A percentile compares a stretch with the other conserved stretches of the same genome.
Evolutionary conservation across 2,329 filamentous ascomycete species (phyloP).

Genomic region (Fusarium newnesense): DNA sequence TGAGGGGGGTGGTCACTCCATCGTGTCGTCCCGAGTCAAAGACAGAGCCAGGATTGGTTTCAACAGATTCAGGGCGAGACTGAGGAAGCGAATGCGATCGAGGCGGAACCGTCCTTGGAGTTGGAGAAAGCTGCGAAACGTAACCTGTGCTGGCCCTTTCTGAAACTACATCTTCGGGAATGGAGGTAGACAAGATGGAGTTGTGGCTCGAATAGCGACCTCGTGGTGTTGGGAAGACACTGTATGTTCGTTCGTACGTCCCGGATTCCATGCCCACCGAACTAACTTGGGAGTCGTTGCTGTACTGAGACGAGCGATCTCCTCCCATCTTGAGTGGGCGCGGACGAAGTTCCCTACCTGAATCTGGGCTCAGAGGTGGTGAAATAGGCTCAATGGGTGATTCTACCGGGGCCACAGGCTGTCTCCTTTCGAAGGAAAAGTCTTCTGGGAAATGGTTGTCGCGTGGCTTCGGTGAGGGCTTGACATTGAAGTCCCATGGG

Average conservation of each 20-base stretch:
- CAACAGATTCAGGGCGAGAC: conserved; percentile 42
- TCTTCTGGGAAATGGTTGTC: conserved; percentile 37
- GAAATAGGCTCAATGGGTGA: conserved; percentile 38
- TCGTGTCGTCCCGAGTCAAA: conserved; percentile 38
- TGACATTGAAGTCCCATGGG: conserved; percentile 53
- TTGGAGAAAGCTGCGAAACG: conserved; percentile 29
- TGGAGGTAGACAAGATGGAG: conserved; percentile 41
- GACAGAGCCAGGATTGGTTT: conserved; percentile 41
- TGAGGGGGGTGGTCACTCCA: conserved; percentile 34
- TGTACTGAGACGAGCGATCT: conserved; percentile 38
- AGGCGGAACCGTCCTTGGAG: conserved; percentile 28
- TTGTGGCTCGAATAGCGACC: conserved; percentile 36
- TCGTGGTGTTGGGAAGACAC: conserved; percentile 38
- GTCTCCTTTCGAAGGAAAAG: conserved; percentile 40
- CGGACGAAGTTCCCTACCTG: conserved; percentile 21
- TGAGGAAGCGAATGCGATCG: conserved; percentile 27
- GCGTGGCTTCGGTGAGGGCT: conserved; percentile 26
- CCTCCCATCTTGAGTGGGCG: conserved; percentile 33
- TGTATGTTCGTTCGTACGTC: conserved; percentile 39
- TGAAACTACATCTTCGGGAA: conserved; percentile 42
- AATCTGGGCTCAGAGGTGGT: conserved; percentile 39
- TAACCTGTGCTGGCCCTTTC: conserved; percentile 29
- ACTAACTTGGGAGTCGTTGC: conserved; percentile 38
- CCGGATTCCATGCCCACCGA: conserved; percentile 32
- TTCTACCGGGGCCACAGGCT: conserved; percentile 38